Evolutionary conservation across 306 rosid genomes (phyloP).

Genomic region (Medicago ruthenica): DNA sequence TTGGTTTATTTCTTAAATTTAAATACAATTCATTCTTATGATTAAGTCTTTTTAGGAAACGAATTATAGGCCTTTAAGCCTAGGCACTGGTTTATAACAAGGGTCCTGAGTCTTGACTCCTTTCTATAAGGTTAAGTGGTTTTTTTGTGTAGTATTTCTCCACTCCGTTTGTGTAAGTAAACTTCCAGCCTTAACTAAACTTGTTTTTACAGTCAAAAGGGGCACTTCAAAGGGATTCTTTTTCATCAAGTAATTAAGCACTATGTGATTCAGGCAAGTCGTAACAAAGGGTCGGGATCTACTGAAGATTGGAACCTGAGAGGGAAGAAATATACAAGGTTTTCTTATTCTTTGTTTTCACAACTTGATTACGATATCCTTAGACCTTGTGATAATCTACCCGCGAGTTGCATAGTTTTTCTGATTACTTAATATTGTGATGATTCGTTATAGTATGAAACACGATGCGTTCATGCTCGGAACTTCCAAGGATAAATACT

Average conservation of each 20-base stretch:
- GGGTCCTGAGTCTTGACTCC: no score
- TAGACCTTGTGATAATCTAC: background rate
- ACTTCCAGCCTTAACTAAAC: slow-evolving; percentile 18
- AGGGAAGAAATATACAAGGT: slow-evolving; percentile 70
- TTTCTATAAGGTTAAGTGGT: no score
- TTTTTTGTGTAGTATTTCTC: background rate
- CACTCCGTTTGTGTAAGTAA: background rate
- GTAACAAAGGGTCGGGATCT: slow-evolving; percentile 4
- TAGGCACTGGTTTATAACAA: no score
- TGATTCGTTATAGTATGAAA: slow-evolving; percentile 63
- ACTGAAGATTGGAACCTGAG: slow-evolving; percentile 79
- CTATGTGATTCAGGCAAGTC: slow-evolving; percentile 80
- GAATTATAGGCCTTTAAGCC: no score
- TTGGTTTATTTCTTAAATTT: no score
- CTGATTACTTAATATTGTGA: slow-evolving; percentile 30
- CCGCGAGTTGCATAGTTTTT: background rate
- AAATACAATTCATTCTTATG: no score
- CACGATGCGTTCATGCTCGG: slow-evolving; percentile 91
- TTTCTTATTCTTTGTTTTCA: background rate
- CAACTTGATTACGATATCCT: background rate
- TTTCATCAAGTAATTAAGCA: slow-evolving; percentile 83
- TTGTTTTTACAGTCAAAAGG: slow-evolving; percentile 72
- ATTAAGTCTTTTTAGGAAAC: no score
- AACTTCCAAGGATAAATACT: slow-evolving; percentile 67
- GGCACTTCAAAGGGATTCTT: slow-evolving; percentile 76